Conservation (phyloP, 495 filamentous ascomycete genomes). For the Wilcoxina mikolae region DNA sequence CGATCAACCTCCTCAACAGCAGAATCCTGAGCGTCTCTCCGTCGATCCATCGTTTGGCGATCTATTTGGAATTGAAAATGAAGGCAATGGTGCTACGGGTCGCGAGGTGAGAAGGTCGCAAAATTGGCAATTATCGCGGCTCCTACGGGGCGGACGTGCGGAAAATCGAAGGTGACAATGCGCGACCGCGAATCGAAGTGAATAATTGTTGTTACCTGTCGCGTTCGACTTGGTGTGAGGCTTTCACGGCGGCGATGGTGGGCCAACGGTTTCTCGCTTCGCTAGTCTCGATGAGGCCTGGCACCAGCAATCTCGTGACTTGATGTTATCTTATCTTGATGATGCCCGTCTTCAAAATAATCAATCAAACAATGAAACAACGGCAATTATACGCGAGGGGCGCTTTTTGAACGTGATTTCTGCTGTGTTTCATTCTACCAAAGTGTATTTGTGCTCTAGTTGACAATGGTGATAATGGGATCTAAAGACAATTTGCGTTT, state of each 20-base stretch:
- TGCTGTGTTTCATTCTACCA: neutral
- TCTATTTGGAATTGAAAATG: neutral
- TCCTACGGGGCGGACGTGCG: neutral
- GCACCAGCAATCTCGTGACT: neutral
- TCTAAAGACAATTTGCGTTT: no score
- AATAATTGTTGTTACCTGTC: neutral
- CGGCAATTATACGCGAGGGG: no score
- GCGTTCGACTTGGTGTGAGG: neutral
- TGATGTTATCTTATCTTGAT: neutral
- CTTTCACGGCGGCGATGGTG: neutral
- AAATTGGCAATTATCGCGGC: neutral
- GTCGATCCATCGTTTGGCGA: constrained; percentile 2
- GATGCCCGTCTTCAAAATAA: no score
- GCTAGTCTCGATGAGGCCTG: neutral
- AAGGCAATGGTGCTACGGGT: neutral
- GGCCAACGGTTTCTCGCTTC: neutral
- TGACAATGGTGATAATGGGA: no score
- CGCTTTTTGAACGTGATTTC: no score
- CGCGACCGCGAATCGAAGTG: neutral
- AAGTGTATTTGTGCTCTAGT: neutral
- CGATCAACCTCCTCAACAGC: constrained; percentile 27
- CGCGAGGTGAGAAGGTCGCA: neutral
- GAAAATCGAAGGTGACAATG: neutral
- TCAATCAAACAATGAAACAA: no score
- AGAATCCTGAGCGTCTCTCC: constrained; percentile 14